Percentiles rank a stretch among this genome's conserved stretches.
These are phyloP conservation scores for Chrysopogon serrulatus DNA, from an alignment of 176 grass and related monocot species.

Conservation along the genomic window DNA sequence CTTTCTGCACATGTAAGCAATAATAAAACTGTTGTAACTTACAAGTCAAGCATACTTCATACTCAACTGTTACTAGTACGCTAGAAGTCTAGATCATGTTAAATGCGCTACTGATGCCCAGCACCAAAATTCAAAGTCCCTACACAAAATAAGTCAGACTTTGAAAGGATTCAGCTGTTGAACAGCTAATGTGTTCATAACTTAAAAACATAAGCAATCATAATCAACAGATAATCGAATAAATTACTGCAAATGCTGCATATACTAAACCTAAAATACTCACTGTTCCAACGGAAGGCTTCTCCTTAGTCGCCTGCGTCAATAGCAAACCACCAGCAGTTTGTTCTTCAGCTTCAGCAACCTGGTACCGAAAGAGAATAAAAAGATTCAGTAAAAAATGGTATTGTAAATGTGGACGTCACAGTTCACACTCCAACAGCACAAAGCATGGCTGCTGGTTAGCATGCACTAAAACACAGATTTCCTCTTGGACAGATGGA, in stretches of 20 bases:
- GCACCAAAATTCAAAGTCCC: not conserved
- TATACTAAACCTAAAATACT: constrained; percentile 20
- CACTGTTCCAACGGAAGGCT: constrained; percentile 62
- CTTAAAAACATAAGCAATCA: not conserved
- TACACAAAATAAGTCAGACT: not conserved
- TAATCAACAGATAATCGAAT: not conserved
- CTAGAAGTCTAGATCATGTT: not conserved
- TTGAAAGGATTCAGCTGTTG: not conserved
- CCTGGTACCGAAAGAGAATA: constrained; percentile 18
- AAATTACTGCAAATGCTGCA: not conserved
- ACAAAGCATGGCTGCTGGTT: not conserved
- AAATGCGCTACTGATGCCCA: not conserved
- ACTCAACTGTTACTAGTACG: not conserved
- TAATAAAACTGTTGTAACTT: not conserved
- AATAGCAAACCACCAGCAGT: constrained; percentile 62
- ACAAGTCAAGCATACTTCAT: not conserved
- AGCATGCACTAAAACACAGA: not conserved
- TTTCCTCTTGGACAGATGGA: not conserved
- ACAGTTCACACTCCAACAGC: not conserved
- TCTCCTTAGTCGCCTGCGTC: constrained; percentile 52
- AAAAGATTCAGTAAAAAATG: not conserved
- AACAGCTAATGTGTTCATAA: not conserved
- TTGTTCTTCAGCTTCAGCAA: constrained; percentile 62
- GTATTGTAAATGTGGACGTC: not conserved
- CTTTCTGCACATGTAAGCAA: not conserved